Percentiles rank a stretch among this genome's conserved stretches.
phyloP scores from a whole-genome alignment of 2,329 filamentous ascomycete genomes.

The Madurella mycetomatis region DNA sequence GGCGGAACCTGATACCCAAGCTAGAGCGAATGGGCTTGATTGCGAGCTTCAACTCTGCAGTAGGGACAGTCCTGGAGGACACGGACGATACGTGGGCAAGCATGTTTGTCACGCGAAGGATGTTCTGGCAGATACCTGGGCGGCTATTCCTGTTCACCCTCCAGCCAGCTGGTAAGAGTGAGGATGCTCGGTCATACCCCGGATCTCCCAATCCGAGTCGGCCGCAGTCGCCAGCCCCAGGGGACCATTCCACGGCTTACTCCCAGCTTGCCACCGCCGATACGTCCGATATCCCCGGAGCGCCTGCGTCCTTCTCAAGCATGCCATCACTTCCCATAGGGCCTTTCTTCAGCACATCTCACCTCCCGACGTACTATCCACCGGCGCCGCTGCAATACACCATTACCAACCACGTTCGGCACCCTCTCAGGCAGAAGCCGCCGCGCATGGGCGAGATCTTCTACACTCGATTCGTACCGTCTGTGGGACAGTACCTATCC shows the following conservation, averaged over 20 bases:
- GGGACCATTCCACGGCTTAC: slow-evolving; percentile 22
- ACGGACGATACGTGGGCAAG: slow-evolving; percentile 63
- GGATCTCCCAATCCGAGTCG: slow-evolving; percentile 51
- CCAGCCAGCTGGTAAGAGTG: slow-evolving; percentile 47
- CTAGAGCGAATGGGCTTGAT: slow-evolving; percentile 91
- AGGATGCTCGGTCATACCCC: slow-evolving; percentile 35
- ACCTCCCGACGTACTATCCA: slow-evolving; percentile 87
- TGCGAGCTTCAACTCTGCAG: slow-evolving; percentile 67
- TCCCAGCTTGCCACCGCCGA: slow-evolving; percentile 22
- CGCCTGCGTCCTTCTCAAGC: slow-evolving; percentile 33
- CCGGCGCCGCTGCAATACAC: slow-evolving; percentile 77
- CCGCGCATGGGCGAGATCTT: slow-evolving; percentile 87
- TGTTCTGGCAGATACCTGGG: slow-evolving; percentile 90
- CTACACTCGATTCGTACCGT: slow-evolving; percentile 83
- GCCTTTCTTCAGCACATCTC: slow-evolving; percentile 76
- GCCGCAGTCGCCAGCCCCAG: slow-evolving; percentile 46
- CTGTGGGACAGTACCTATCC: slow-evolving; percentile 75
- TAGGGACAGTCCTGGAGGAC: slow-evolving; percentile 61
- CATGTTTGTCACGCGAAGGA: slow-evolving; percentile 76
- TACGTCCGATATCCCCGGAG: slow-evolving; percentile 38
- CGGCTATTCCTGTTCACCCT: slow-evolving; percentile 85
- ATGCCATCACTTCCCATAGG: slow-evolving; percentile 47
- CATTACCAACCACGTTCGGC: slow-evolving; percentile 71
- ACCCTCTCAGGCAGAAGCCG: slow-evolving; percentile 83
- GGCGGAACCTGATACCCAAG: slow-evolving; percentile 78